Conservation (phyloP, 768 basidiomycete genomes). For the Cyclocybe cylindracea region DNA sequence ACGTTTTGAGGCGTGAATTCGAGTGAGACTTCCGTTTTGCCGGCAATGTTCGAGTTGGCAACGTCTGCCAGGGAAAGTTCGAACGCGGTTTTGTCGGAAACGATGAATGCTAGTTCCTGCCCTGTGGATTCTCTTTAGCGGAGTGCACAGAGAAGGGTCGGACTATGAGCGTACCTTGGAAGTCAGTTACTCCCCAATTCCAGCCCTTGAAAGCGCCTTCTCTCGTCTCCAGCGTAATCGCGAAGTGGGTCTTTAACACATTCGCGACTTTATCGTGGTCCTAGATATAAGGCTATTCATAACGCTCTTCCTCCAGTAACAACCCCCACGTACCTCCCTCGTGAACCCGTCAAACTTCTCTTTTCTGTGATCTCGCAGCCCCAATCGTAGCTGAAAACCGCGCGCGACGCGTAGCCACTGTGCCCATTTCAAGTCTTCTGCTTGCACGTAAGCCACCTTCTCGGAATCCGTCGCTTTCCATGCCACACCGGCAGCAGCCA, state of each 20-base stretch:
- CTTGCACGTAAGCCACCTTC: constrained; percentile 60
- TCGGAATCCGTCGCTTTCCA: constrained; percentile 85
- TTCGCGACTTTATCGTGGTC: constrained; percentile 87
- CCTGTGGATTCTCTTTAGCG: constrained; percentile 44
- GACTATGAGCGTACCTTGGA: constrained; percentile 67
- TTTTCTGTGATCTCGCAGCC: constrained; percentile 71
- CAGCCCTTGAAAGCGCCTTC: constrained; percentile 93
- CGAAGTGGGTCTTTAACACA: constrained; percentile 86
- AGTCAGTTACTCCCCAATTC: constrained; percentile 98
- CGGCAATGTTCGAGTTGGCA: constrained; percentile 97
- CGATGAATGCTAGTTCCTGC: constrained; percentile 87
- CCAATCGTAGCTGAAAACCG: constrained; percentile 86
- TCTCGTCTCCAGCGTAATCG: constrained; percentile 78
- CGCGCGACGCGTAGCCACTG: constrained; percentile 93
- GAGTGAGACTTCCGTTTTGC: constrained; percentile 97
- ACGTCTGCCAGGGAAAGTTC: constrained; percentile 86
- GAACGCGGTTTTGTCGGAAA: constrained; percentile 86
- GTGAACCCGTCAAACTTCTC: constrained; percentile 94
- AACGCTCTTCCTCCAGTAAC: not conserved
- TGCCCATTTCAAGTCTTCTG: constrained; percentile 80
- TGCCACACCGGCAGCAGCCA: constrained; percentile 89
- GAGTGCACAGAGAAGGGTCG: not conserved
- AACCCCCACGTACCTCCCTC: constrained; percentile 65
- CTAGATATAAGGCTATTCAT: constrained; percentile 36
- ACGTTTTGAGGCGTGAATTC: constrained; percentile 67